Percentiles rank a stretch among this genome's conserved stretches.
Evolutionary conservation across 805 yeast genomes (phyloP).

Genomic region (Wickerhamomyces silvicola): DNA sequence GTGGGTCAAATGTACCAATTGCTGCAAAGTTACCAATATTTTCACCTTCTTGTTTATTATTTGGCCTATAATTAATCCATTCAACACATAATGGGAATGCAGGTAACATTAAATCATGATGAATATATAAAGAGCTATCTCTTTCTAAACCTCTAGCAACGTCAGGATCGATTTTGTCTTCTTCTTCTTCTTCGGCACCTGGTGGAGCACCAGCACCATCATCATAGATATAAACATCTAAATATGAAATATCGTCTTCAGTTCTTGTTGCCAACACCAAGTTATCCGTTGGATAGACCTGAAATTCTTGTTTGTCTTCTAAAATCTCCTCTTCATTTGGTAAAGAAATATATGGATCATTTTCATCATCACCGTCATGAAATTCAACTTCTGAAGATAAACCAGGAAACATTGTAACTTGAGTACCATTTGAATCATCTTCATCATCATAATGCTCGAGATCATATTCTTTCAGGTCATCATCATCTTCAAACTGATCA

Average conservation of each 20-base stretch:
- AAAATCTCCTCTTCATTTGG: slow-evolving; percentile 48
- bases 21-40: slow-evolving; percentile 89
- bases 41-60: slow-evolving; percentile 33
- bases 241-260: slow-evolving; percentile 87
- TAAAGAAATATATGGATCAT: slow-evolving; percentile 37
- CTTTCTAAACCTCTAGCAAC: slow-evolving; percentile 67
- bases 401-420: slow-evolving; percentile 67
- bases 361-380: slow-evolving; percentile 40
- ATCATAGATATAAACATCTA: slow-evolving; percentile 92
- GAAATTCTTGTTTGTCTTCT: slow-evolving; percentile 80
- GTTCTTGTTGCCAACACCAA: slow-evolving; percentile 88
- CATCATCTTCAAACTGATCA: slow-evolving; percentile 63
- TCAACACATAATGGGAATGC: slow-evolving; percentile 95
- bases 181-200: slow-evolving; percentile 58
- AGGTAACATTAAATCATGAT: slow-evolving; percentile 95
- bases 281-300: slow-evolving; percentile 85
- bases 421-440: slow-evolving; percentile 49
- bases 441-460: slow-evolving; percentile 80
- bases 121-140: slow-evolving; percentile 78
- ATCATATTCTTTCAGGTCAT: slow-evolving; percentile 83
- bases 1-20: slow-evolving; percentile 94
- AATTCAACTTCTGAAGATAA: slow-evolving; percentile 54
- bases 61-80: slow-evolving; percentile 78
- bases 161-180: slow-evolving; percentile 61
- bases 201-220: slow-evolving; percentile 84